These are phyloP conservation scores for Grosmannia serpens DNA, from an alignment of 2,329 filamentous ascomycete genomes.

Conservation along the genomic window DNA sequence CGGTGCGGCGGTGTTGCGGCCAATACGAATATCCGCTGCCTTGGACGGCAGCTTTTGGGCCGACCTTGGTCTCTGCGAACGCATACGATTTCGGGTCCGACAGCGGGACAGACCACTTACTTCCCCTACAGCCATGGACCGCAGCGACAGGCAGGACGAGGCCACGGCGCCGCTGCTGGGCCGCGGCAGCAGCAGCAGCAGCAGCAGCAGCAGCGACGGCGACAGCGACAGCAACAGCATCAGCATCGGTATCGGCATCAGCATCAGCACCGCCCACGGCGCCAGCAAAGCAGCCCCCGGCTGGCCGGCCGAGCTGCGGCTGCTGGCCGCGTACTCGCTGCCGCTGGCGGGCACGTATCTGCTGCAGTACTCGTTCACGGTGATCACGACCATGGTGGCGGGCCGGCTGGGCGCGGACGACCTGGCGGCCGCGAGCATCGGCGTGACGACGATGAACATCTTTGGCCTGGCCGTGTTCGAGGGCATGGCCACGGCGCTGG, in stretches of 20 bases:
- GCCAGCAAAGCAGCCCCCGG: no score
- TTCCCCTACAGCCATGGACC: not conserved
- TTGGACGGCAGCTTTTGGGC: no score
- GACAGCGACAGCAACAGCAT: no score
- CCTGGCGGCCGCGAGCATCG: constrained; percentile 41
- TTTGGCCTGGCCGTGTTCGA: constrained; percentile 50
- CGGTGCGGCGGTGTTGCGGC: no score
- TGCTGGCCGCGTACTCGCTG: constrained; percentile 43
- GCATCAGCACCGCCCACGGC: constrained; percentile 22
- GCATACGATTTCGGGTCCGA: no score
- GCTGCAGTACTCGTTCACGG: constrained; percentile 50
- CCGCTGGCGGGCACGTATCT: constrained; percentile 48
- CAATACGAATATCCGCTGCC: no score
- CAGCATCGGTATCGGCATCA: not conserved
- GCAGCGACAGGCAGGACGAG: not conserved
- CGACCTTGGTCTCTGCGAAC: no score
- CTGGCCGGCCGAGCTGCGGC: constrained; percentile 58
- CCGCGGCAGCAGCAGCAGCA: not conserved
- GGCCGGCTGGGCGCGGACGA: constrained; percentile 48
- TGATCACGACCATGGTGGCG: constrained; percentile 49
- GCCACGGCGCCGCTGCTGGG: not conserved
- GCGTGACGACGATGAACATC: constrained; percentile 48
- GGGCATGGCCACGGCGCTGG: constrained; percentile 58
- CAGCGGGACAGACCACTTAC: no score
- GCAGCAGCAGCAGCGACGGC: not conserved